phyloP scores from a whole-genome alignment of 2,329 filamentous ascomycete species.

The Fusarium gaditjirri region DNA sequence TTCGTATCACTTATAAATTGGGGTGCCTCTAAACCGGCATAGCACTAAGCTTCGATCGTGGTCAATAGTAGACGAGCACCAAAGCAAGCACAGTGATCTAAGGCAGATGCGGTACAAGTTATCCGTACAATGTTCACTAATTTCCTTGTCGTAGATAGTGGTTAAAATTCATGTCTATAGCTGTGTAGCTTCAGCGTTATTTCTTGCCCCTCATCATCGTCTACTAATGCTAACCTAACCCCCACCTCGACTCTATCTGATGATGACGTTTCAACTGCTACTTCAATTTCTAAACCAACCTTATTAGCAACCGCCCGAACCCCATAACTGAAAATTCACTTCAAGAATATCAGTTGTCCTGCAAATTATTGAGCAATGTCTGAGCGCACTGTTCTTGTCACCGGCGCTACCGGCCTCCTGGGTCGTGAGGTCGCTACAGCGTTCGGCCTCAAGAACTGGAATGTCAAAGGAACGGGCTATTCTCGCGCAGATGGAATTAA shows the following conservation, averaged over 20 bases:
- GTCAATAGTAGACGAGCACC: background rate
- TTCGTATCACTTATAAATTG: background rate
- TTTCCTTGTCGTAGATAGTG: background rate
- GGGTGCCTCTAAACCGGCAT: background rate
- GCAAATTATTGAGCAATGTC: constrained; percentile 4
- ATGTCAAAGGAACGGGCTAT: constrained; percentile 77
- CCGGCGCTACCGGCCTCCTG: constrained; percentile 85
- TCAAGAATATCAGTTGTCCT: background rate
- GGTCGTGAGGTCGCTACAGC: constrained; percentile 80
- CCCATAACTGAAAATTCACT: background rate
- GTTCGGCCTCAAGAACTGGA: constrained; percentile 72
- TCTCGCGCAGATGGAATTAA: constrained; percentile 77
- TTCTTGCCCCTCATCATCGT: constrained; percentile 26
- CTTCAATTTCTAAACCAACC: constrained; percentile 2
- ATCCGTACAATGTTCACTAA: background rate
- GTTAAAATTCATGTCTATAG: background rate
- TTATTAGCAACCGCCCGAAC: background rate
- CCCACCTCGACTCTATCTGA: constrained; percentile 20
- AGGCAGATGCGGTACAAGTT: background rate
- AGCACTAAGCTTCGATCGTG: background rate
- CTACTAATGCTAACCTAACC: background rate
- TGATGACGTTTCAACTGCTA: constrained; percentile 27
- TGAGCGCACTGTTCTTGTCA: constrained; percentile 72
- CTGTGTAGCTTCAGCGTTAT: background rate
- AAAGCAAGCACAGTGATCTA: background rate